Base-by-base conservation (phyloP, 2,329 filamentous ascomycete species). In the Epichloe baconii region DNA sequence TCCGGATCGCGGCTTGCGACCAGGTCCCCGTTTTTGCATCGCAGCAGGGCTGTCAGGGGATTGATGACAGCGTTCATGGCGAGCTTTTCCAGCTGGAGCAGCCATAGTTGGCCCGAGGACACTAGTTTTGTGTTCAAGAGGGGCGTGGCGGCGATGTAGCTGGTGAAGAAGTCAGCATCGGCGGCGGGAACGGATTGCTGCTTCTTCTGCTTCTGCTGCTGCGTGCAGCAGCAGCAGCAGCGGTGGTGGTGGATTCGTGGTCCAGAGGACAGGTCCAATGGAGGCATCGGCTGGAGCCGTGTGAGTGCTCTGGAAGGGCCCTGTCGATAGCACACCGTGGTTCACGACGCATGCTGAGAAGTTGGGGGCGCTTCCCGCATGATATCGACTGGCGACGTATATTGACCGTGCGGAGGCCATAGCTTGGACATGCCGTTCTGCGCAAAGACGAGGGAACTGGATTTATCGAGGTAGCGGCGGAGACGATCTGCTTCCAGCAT, bases 371-470 rank as follows among this genome's bases (percentile, higher is more conserved):
- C 59, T 52, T 11, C 57, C 61, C 15, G 51, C 42, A 2, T 62
- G 57, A 50, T 71, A 78, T 17, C 75, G 67, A 49, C 66, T 60
- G 2, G 59, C 55, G 37, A 65, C 63, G 59, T 78, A 79, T 1
- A 61, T 53, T 4, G 58, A 56, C 76, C 75, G 47, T 72, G 62
- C 7, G 77, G 77, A 23, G 76, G 76, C 77, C 77, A 80, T 15
- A 79, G 64, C 56, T 71, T 74, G 35, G 86, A 89, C 80, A 96
- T 85, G 45, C 91, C 91, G 59, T 95, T 95, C 59, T 96, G 90
- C 23, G 88, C 70, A 59, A 96, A 86, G 12, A 85, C 74, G n/a
- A 96, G 79, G 0, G 86, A 85, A n/a, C 83, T 87, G 3, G 74
- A 66, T 3, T 69, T 65, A 55, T 80, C 75, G 2, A 82, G 75